phyloP scores from a whole-genome alignment of 495 filamentous ascomycete genomes.

The Neurospora sublineolata region DNA sequence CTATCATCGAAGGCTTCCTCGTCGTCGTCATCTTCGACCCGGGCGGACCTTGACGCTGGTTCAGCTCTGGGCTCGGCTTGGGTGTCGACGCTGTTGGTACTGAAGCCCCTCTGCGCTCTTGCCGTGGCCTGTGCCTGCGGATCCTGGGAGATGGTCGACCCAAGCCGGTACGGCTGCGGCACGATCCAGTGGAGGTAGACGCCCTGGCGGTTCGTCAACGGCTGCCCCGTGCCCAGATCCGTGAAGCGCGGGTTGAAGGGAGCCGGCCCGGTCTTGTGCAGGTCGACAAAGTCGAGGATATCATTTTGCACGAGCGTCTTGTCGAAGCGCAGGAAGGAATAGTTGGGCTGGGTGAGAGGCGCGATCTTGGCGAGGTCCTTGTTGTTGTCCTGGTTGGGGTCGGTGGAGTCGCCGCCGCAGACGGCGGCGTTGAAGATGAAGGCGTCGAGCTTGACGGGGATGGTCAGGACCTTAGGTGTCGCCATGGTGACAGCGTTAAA shows the following conservation, averaged over 20 bases:
- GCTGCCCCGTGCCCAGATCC: constrained; percentile 24
- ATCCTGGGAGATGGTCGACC: too few species aligned
- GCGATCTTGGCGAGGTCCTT: constrained; percentile 24
- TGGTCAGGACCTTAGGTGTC: background rate
- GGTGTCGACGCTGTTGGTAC: constrained; percentile 12
- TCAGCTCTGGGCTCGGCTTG: too few species aligned
- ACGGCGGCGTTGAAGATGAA: constrained; percentile 29
- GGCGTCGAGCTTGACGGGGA: constrained; percentile 30
- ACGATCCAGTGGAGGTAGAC: constrained; percentile 46
- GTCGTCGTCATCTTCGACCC: background rate
- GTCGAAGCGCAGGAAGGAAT: constrained; percentile 34
- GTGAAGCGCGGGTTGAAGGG: constrained; percentile 31
- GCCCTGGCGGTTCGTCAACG: constrained; percentile 23
- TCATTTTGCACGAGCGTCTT: constrained; percentile 27
- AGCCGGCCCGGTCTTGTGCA: constrained; percentile 27
- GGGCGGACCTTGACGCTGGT: constrained; percentile 1
- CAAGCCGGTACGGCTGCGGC: constrained; percentile 21
- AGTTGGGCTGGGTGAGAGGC: constrained; percentile 46
- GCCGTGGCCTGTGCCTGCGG: too few species aligned
- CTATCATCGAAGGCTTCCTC: background rate
- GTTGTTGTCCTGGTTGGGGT: too few species aligned
- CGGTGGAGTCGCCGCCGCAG: constrained; percentile 5
- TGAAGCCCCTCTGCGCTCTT: too few species aligned
- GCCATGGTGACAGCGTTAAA: too few species aligned
- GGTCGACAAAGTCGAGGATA: constrained; percentile 29